A percentile compares a stretch with the other conserved stretches of the same genome.
Evolutionary conservation across 164 flowering plant genomes (phyloP).

Genomic region (Berberis vulgaris): DNA sequence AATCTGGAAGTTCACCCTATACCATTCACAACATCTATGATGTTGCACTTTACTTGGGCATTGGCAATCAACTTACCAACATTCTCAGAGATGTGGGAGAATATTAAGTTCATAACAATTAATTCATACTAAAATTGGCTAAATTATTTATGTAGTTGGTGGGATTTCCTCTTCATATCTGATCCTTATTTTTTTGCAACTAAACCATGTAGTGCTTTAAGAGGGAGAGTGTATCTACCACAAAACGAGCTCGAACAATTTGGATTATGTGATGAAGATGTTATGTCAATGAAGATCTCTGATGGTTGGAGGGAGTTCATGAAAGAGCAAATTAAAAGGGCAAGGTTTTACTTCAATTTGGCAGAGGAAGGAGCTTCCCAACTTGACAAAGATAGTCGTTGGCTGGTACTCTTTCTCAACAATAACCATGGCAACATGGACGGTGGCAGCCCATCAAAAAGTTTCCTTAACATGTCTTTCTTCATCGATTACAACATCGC

Average conservation of each 20-base stretch:
- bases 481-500: neutral
- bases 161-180: slow-evolving; percentile 64
- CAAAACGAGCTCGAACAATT: too few species aligned
- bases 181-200: slow-evolving; percentile 54
- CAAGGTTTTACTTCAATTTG: neutral
- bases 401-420: slow-evolving; percentile 39
- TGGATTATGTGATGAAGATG: too few species aligned
- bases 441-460: too few species aligned
- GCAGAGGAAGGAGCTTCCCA: slow-evolving; percentile 70
- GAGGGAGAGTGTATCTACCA: too few species aligned
- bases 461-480: too few species aligned
- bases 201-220: neutral
- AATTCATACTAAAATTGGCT: too few species aligned
- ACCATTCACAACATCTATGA: slow-evolving; percentile 31
- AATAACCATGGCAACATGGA: too few species aligned
- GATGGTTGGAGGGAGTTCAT: too few species aligned
- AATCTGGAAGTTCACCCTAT: slow-evolving; percentile 11
- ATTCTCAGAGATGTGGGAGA: slow-evolving; percentile 83
- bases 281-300: too few species aligned
- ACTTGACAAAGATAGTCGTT: slow-evolving; percentile 57
- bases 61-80: slow-evolving; percentile 76
- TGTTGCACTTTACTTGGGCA: slow-evolving; percentile 54
- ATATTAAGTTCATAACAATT: slow-evolving; percentile 36
- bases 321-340: too few species aligned
- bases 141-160: slow-evolving; percentile 27